Evolutionary conservation across 768 basidiomycete species (phyloP).

Genomic region (Mycena galericulata): DNA sequence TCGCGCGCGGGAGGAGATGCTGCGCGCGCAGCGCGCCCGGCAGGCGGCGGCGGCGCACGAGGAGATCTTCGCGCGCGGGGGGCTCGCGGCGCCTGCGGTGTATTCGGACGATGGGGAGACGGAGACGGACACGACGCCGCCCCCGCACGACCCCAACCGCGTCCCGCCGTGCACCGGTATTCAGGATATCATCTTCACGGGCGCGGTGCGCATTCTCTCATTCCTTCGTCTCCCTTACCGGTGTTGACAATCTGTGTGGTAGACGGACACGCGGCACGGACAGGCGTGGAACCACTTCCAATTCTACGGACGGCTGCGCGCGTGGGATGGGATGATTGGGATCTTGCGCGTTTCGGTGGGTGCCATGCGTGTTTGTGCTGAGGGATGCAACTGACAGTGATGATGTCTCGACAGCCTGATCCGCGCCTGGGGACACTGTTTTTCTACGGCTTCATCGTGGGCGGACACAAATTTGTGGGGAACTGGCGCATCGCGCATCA

Average conservation of each 20-base stretch:
- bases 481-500: constrained; percentile 71
- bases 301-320: constrained; percentile 65
- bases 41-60: constrained; percentile 3
- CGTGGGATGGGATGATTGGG: constrained; percentile 71
- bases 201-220: constrained; percentile 55
- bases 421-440: constrained; percentile 51
- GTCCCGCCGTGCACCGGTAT: constrained; percentile 62
- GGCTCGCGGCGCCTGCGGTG: constrained; percentile 37
- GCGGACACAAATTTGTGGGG: constrained; percentile 74
- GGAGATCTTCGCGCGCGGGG: constrained; percentile 22
- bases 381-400: not conserved
- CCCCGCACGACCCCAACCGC: constrained; percentile 30
- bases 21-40: constrained; percentile 23
- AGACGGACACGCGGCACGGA: constrained; percentile 64
- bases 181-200: constrained; percentile 70
- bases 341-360: constrained; percentile 57
- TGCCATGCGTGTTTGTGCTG: not conserved
- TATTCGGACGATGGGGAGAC: constrained; percentile 39
- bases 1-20: constrained; percentile 31
- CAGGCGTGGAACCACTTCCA: constrained; percentile 61
- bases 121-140: constrained; percentile 24
- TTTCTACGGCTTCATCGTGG: constrained; percentile 80
- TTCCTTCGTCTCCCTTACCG: constrained; percentile 3
- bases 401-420: constrained; percentile 24
- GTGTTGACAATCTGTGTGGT: constrained; percentile 2